Evolutionary conservation across 192 early-diverging fungal genomes (phyloP).

Genomic region (Pilobolus umbonatus): DNA sequence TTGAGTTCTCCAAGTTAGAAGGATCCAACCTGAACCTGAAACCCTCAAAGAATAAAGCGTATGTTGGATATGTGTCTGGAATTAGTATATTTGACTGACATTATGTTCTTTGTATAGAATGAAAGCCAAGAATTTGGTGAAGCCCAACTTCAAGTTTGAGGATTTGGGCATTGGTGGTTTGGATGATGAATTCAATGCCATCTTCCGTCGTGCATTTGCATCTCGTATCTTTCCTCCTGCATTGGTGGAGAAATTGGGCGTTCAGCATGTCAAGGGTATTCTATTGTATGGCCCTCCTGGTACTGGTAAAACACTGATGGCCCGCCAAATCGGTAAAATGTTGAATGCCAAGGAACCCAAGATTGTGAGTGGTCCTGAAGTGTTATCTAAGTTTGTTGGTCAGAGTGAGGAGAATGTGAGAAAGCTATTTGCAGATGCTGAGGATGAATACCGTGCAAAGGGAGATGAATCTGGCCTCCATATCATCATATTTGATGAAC

Average conservation of each 20-base stretch:
- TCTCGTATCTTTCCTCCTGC: slow-evolving; percentile 94
- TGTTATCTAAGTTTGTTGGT: slow-evolving; percentile 95
- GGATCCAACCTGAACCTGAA: slow-evolving; percentile 75
- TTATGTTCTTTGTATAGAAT: slow-evolving; percentile 34
- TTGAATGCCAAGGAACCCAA: slow-evolving; percentile 90
- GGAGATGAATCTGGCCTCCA: slow-evolving; percentile 89
- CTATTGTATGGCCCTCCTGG: slow-evolving; percentile 90
- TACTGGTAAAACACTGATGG: slow-evolving; percentile 97
- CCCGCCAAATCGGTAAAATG: slow-evolving; percentile 99
- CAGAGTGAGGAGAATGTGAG: slow-evolving; percentile 95
- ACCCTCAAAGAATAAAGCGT: slow-evolving; percentile 42
- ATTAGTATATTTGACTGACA: not conserved
- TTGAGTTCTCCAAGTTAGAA: slow-evolving; percentile 66
- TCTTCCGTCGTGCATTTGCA: slow-evolving; percentile 96
- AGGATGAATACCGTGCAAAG: slow-evolving; percentile 89
- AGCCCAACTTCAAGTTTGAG: slow-evolving; percentile 95
- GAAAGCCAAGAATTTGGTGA: slow-evolving; percentile 72
- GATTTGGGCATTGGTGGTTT: slow-evolving; percentile 98
- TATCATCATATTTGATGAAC: slow-evolving; percentile 98
- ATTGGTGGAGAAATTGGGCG: slow-evolving; percentile 91
- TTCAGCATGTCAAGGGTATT: slow-evolving; percentile 96
- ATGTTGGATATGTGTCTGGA: not conserved
- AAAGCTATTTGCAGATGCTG: slow-evolving; percentile 92
- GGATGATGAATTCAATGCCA: slow-evolving; percentile 88
- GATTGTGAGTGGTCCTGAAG: slow-evolving; percentile 95